Percentiles rank a stretch among this genome's conserved stretches.
These are phyloP conservation scores for Aspergillus hancockii DNA, from an alignment of 495 filamentous ascomycete genomes.

Conservation along the genomic window DNA sequence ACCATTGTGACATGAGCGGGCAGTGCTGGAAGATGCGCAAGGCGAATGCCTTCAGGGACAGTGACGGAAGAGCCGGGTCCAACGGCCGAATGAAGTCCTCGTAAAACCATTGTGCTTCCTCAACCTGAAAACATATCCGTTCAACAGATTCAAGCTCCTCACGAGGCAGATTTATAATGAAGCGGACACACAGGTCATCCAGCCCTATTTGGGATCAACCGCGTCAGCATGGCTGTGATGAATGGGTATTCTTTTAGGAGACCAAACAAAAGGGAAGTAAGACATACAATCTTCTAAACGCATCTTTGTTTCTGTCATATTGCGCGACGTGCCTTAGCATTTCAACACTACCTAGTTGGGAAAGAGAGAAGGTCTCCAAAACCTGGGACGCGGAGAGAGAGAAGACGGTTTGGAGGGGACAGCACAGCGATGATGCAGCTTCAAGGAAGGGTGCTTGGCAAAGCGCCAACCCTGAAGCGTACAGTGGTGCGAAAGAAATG, in stretches of 20 bases:
- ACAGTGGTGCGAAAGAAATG: conserved; percentile 12
- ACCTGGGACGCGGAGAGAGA: conserved; percentile 23
- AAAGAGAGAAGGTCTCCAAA: conserved; percentile 23
- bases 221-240: conserved; percentile 11
- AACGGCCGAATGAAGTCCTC: conserved; percentile 96
- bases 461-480: conserved; percentile 32
- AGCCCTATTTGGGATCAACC: conserved; percentile 61
- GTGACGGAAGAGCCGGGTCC: conserved; percentile 79
- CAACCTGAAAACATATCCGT: conserved; percentile 96
- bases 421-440: conserved; percentile 30
- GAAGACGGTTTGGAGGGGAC: conserved; percentile 23
- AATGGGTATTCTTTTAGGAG: conserved; percentile 1
- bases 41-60: conserved; percentile 80
- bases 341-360: conserved; percentile 33
- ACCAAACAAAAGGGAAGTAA: not conserved
- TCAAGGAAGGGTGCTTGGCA: conserved; percentile 32
- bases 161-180: conserved; percentile 91
- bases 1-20: conserved; percentile 79
- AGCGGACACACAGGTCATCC: conserved; percentile 92
- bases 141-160: conserved; percentile 88
- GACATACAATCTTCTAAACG: conserved; percentile 83
- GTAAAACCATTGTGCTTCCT: conserved; percentile 99
- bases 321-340: conserved; percentile 47
- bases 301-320: conserved; percentile 80
- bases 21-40: conserved; percentile 90